Percentiles rank a stretch among this genome's conserved stretches.
Evolutionary conservation across 1,284 basidiomycete genomes (phyloP).

Genomic region (Puccinia novopanici): DNA sequence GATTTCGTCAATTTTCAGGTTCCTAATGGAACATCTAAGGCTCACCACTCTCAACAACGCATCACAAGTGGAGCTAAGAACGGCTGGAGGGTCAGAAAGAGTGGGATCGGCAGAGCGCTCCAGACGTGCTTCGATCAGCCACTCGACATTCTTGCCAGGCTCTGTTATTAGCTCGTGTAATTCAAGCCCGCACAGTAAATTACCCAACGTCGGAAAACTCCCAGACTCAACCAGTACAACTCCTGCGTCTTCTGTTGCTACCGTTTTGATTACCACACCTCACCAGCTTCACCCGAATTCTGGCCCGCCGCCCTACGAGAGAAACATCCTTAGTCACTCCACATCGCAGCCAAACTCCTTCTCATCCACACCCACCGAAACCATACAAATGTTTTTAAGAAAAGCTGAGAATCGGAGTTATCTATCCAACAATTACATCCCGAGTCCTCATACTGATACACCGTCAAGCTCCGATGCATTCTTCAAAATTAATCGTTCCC

Average conservation of each 20-base stretch:
- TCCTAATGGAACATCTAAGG: slow-evolving; percentile 44
- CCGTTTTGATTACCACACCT: slow-evolving; percentile 12
- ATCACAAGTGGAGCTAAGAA: neutral
- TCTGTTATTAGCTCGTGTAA: slow-evolving; percentile 3
- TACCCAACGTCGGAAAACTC: neutral
- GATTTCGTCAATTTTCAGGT: slow-evolving; percentile 14
- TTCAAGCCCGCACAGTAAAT: slow-evolving; percentile 2
- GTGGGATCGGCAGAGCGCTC: slow-evolving; percentile 22
- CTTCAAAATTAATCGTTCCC: slow-evolving; percentile 1
- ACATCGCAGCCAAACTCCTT: slow-evolving; percentile 1
- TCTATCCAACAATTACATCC: slow-evolving; percentile 20
- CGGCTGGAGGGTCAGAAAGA: slow-evolving; percentile 28
- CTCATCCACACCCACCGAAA: slow-evolving; percentile 33
- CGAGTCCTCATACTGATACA: neutral
- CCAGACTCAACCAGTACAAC: slow-evolving; percentile 5
- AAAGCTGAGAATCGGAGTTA: slow-evolving; percentile 40
- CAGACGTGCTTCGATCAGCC: slow-evolving; percentile 21
- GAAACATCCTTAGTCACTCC: neutral
- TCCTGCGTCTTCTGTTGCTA: slow-evolving; percentile 15
- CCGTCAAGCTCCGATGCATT: slow-evolving; percentile 1
- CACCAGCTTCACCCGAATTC: neutral
- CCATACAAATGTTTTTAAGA: slow-evolving; percentile 49
- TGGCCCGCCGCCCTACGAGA: neutral
- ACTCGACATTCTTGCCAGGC: neutral
- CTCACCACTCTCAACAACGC: slow-evolving; percentile 11